These are phyloP conservation scores for Leishmania aethiopica DNA, from an alignment of 208 protist genomes.

Conservation along the genomic window DNA sequence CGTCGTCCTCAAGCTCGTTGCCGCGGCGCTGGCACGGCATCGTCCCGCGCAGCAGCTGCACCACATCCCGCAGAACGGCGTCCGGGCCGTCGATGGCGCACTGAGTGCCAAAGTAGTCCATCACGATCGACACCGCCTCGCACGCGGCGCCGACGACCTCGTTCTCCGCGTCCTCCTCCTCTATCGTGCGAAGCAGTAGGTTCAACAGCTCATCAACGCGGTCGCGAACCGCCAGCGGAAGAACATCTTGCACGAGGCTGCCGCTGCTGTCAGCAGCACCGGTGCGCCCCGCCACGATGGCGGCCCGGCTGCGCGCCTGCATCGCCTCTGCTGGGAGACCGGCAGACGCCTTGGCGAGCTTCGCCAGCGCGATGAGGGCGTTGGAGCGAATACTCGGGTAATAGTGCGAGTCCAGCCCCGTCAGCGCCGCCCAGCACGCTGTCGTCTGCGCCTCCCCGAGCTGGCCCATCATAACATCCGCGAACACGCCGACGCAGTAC, in stretches of 20 bases:
- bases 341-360: conserved; percentile 64
- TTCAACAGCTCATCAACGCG: conserved; percentile 57
- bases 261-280: neutral
- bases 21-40: conserved; percentile 52
- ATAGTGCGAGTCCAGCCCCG: conserved; percentile 53
- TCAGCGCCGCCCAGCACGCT: conserved; percentile 57
- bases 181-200: conserved; percentile 44
- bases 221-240: conserved; percentile 45
- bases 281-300: neutral
- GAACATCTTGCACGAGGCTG: conserved; percentile 47
- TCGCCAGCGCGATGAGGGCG: conserved; percentile 55
- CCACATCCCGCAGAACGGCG: conserved; percentile 48
- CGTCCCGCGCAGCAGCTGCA: conserved; percentile 57
- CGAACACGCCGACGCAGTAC: conserved; percentile 83
- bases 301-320: conserved; percentile 29
- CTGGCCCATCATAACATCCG: conserved; percentile 48
- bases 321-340: conserved; percentile 33
- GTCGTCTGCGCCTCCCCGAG: conserved; percentile 58
- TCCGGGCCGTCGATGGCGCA: conserved; percentile 42
- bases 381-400: conserved; percentile 75
- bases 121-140: conserved; percentile 62
- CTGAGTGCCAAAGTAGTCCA: conserved; percentile 82
- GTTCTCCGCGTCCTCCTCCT: conserved; percentile 66
- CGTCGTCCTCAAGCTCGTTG: conserved; percentile 36
- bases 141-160: conserved; percentile 76